A percentile compares a stretch with the other conserved stretches of the same genome.
Evolutionary conservation across 495 filamentous ascomycete genomes (phyloP).

Genomic region (Patellaria atrata): DNA sequence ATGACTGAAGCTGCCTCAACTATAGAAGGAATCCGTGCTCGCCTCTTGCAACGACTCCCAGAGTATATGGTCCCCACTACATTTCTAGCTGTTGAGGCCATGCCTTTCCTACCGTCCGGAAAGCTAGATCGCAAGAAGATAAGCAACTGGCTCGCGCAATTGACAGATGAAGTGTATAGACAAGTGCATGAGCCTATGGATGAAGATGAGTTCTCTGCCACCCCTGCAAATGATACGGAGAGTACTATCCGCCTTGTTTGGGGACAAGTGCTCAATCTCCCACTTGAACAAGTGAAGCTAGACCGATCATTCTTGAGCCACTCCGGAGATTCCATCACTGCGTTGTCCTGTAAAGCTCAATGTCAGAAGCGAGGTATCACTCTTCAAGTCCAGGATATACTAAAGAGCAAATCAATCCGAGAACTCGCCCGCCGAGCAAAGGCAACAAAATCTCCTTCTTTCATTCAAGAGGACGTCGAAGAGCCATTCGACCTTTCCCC

Average conservation of each 20-base stretch:
- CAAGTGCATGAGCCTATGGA: constrained; percentile 2
- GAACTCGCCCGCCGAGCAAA: constrained; percentile 8
- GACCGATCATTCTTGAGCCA: constrained; percentile 13
- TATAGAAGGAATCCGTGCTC: constrained; percentile 4
- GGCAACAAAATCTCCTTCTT: neutral
- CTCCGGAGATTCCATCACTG: constrained; percentile 17
- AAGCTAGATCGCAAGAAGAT: constrained; percentile 13
- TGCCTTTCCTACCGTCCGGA: constrained; percentile 10
- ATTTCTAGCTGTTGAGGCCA: constrained; percentile 9
- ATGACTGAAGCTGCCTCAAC: constrained; percentile 1
- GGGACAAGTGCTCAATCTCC: constrained; percentile 15
- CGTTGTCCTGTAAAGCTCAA: constrained; percentile 15
- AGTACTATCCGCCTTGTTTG: constrained; percentile 3
- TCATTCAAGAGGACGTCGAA: constrained; percentile 6
- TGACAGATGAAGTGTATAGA: constrained; percentile 10
- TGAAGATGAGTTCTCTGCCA: neutral
- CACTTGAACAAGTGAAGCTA: constrained; percentile 4
- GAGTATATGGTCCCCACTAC: constrained; percentile 12
- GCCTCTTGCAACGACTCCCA: constrained; percentile 7
- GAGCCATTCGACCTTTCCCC: constrained; percentile 16
- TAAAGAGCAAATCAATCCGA: constrained; percentile 14
- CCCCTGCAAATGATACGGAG: constrained; percentile 4
- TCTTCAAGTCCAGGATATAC: constrained; percentile 17
- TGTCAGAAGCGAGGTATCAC: constrained; percentile 12
- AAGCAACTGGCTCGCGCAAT: constrained; percentile 10